These are phyloP conservation scores for Mediolabrus comicus DNA, from an alignment of 108 stramenopile genomes.

Conservation along the genomic window DNA sequence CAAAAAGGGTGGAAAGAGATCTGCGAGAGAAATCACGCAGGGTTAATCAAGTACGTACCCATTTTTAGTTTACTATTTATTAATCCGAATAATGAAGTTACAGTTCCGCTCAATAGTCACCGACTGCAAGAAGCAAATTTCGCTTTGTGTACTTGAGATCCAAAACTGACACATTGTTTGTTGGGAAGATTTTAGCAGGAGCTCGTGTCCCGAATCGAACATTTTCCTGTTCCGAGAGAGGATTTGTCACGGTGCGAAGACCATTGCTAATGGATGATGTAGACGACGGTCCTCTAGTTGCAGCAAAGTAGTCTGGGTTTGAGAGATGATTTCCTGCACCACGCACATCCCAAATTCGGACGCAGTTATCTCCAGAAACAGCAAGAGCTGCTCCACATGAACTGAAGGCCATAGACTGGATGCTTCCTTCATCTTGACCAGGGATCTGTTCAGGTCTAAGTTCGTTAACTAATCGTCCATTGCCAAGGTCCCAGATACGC, in stretches of 20 bases:
- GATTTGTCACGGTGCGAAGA: slow-evolving; percentile 9
- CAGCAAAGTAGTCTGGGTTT: slow-evolving; percentile 48
- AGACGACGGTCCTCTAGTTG: slow-evolving; percentile 26
- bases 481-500: slow-evolving; percentile 84
- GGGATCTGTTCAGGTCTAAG: slow-evolving; percentile 42
- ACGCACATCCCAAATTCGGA: slow-evolving; percentile 85
- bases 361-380: slow-evolving; percentile 71
- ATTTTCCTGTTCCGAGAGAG: slow-evolving; percentile 10
- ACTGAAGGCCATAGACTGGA: slow-evolving; percentile 75
- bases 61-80: not conserved
- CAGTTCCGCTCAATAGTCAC: slow-evolving; percentile 51
- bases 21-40: not conserved
- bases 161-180: slow-evolving; percentile 52
- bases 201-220: slow-evolving; percentile 22
- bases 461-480: slow-evolving; percentile 76
- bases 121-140: slow-evolving; percentile 78
- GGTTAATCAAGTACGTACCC: not conserved
- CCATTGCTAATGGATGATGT: slow-evolving; percentile 38
- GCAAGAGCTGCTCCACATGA: slow-evolving; percentile 80
- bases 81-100: not conserved
- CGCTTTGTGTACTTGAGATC: slow-evolving; percentile 83
- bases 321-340: slow-evolving; percentile 45
- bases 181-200: slow-evolving; percentile 34
- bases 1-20: slow-evolving; percentile 21
- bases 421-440: slow-evolving; percentile 31